Base-by-base conservation (phyloP, 2,329 filamentous ascomycete genomes). In the Colletotrichum truncatum region DNA sequence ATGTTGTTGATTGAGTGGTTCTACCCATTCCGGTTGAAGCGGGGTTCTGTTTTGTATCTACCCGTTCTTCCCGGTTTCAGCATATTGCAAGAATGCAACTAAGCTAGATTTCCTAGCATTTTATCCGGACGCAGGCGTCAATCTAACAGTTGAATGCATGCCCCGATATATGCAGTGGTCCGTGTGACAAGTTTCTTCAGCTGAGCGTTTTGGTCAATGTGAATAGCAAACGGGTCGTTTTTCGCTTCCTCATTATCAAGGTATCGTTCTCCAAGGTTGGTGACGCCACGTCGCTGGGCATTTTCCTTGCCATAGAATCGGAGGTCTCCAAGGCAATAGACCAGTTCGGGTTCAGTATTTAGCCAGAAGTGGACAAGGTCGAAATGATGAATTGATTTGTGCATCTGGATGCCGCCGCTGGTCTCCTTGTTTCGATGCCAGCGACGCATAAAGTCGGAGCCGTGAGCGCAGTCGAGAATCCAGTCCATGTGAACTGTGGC, bases 291-390 rank as follows among this genome's bases (percentile, higher is more conserved):
- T 32, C 73, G 67, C 76, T 89, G 85, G 1, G 87, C 87, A 66
- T 90, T 90, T 67, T 89, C 86, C 16, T 82, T 79, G 4, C 87
- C 87, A 71, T 89, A 89, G 72, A 89, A 89, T 51, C 81, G 82
- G 23, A 89, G 77, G 64, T 85, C 86, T 0, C 87, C 87, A 67
- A 86, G 82, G 1, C 86, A 86, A 67, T 87, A 87, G 0, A 89
- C 87, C 0, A 84, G 86, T 49, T 80, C 75, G 0, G 87, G 87
- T 6, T 81, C 75, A 1, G 82, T 87, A 48, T 82, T 79, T 39
- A 89, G 80, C 87, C 87, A 89, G 71, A 88, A 89, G 70, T 89
- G 87, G 58, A 89, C 82, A 8, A 89, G 80, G 70, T 89, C 87
- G 68, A 89, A 89, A 71, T 89, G 87, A 66, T 89, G 87, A 5